phyloP scores from a whole-genome alignment of 2,329 filamentous ascomycete species.

The Coniella vitis region DNA sequence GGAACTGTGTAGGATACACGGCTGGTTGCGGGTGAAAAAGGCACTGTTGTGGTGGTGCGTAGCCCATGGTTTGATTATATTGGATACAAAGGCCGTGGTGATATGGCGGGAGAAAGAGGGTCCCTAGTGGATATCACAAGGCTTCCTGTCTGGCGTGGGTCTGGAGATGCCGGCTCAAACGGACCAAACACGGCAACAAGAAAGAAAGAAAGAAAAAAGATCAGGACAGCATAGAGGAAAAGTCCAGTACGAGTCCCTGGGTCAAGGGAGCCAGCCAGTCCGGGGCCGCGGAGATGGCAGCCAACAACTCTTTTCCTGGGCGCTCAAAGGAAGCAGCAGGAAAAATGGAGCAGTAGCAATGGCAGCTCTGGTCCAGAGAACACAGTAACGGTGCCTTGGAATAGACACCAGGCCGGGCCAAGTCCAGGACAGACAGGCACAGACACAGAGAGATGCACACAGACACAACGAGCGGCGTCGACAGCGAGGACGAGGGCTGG shows the following conservation, averaged over 20 bases:
- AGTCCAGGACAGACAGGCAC: too few species aligned
- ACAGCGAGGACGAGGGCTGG: too few species aligned
- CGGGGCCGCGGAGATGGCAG: conserved; percentile 19
- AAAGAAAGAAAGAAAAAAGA: conserved; percentile 9
- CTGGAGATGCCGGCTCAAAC: conserved; percentile 3
- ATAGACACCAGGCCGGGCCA: too few species aligned
- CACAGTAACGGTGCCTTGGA: too few species aligned
- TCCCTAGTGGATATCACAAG: background rate
- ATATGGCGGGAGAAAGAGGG: background rate
- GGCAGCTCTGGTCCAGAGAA: too few species aligned
- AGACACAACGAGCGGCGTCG: too few species aligned
- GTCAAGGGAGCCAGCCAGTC: conserved; percentile 5
- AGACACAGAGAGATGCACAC: too few species aligned
- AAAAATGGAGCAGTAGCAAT: too few species aligned
- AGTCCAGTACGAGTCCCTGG: conserved; percentile 7
- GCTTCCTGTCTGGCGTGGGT: conserved; percentile 1
- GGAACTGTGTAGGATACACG: background rate
- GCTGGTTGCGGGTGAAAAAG: background rate
- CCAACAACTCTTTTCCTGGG: conserved; percentile 14
- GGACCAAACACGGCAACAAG: conserved; percentile 7
- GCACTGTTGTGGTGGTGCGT: background rate
- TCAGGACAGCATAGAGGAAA: conserved; percentile 4
- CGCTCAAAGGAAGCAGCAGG: background rate
- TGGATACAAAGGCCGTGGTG: background rate
- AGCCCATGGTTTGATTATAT: too few species aligned